Percentiles rank a stretch among this genome's conserved stretches.
These are phyloP conservation scores for Diplodia scrobiculata DNA, from an alignment of 2,329 filamentous ascomycete genomes.

Conservation along the genomic window DNA sequence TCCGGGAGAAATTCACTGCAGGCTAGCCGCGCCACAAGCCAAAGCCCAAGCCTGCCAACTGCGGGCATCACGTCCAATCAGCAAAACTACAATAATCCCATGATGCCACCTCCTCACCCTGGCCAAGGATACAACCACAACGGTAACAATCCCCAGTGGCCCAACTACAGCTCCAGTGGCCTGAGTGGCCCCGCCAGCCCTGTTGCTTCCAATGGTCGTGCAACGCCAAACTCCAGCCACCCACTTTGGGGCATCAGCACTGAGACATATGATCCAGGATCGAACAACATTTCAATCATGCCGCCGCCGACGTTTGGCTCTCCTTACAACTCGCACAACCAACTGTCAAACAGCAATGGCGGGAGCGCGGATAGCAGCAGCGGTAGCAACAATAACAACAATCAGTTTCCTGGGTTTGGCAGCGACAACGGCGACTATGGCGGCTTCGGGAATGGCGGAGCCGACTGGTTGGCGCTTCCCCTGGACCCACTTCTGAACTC, in stretches of 20 bases:
- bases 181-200: slow-evolving; percentile 54
- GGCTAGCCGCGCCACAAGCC: slow-evolving; percentile 31
- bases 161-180: slow-evolving; percentile 54
- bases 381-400: slow-evolving; percentile 29
- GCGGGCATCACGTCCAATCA: slow-evolving; percentile 33
- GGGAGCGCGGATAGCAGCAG: slow-evolving; percentile 31
- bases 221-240: slow-evolving; percentile 37
- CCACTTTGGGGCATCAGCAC: slow-evolving; percentile 50
- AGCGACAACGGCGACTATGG: slow-evolving; percentile 27
- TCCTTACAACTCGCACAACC: slow-evolving; percentile 14
- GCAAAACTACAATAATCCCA: slow-evolving; percentile 5
- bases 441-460: slow-evolving; percentile 29
- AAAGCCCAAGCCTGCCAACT: slow-evolving; percentile 11
- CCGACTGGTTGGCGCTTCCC: slow-evolving; percentile 64
- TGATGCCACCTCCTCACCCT: slow-evolving; percentile 26
- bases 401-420: slow-evolving; percentile 30
- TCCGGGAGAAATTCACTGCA: slow-evolving; percentile 45
- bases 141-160: slow-evolving; percentile 11
- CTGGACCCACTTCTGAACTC: slow-evolving; percentile 63
- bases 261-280: slow-evolving; percentile 50
- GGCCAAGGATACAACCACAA: slow-evolving; percentile 17
- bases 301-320: slow-evolving; percentile 45
- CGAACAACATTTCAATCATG: slow-evolving; percentile 52
- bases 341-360: slow-evolving; percentile 21
- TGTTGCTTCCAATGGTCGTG: slow-evolving; percentile 38